Conservation (phyloP, 805 yeast genomes). For the Suhomyces vadensis region DNA sequence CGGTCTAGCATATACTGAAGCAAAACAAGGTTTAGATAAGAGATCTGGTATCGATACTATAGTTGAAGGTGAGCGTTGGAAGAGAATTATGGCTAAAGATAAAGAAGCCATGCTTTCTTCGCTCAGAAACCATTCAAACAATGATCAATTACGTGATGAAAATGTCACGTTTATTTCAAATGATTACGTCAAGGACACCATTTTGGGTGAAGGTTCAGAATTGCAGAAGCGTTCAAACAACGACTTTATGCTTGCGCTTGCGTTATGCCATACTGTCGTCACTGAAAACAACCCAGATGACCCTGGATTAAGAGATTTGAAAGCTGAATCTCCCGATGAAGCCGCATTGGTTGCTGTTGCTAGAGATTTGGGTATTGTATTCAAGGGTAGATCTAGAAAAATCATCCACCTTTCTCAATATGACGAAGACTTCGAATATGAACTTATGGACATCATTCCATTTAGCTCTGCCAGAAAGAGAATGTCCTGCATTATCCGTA, state of each 20-base stretch:
- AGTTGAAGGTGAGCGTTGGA: slow-evolving; percentile 54
- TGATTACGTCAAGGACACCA: slow-evolving; percentile 56
- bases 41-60: slow-evolving; percentile 77
- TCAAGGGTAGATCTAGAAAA: slow-evolving; percentile 54
- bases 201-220: slow-evolving; percentile 19
- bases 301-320: slow-evolving; percentile 48
- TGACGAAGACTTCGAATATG: slow-evolving; percentile 48
- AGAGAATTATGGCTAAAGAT: slow-evolving; percentile 56
- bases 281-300: slow-evolving; percentile 52
- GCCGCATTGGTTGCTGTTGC: slow-evolving; percentile 78
- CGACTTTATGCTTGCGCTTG: slow-evolving; percentile 62
- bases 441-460: slow-evolving; percentile 56
- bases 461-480: slow-evolving; percentile 74
- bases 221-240: slow-evolving; percentile 51
- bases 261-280: slow-evolving; percentile 75
- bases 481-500: slow-evolving; percentile 69
- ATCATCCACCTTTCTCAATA: slow-evolving; percentile 45
- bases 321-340: slow-evolving; percentile 85
- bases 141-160: slow-evolving; percentile 46
- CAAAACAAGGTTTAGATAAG: slow-evolving; percentile 74
- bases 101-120: slow-evolving; percentile 55
- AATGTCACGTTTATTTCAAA: slow-evolving; percentile 63
- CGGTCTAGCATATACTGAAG: slow-evolving; percentile 83
- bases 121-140: slow-evolving; percentile 14
- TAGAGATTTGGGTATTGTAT: slow-evolving; percentile 67